Conservation (phyloP, 441 rosid species). For the Raphanus hybrid region DNA sequence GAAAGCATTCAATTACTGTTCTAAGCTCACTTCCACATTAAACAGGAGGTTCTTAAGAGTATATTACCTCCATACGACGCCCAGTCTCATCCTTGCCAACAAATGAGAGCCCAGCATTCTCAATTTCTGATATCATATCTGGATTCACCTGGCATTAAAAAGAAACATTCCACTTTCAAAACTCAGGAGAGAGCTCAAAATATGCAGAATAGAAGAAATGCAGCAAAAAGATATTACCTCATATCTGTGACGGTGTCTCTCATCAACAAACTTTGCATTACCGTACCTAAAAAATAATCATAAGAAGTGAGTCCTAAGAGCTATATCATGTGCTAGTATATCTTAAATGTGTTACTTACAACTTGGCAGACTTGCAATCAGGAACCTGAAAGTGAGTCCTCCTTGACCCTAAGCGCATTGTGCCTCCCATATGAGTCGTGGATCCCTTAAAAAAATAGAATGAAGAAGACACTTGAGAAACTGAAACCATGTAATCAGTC, state of each 20-base stretch:
- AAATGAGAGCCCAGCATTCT: slow-evolving; percentile 82
- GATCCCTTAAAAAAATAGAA: slow-evolving; percentile 58
- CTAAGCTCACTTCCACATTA: slow-evolving; percentile 1
- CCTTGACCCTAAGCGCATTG: slow-evolving; percentile 93
- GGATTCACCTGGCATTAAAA: slow-evolving; percentile 74
- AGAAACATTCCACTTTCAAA: slow-evolving; percentile 2
- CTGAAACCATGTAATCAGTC: background rate
- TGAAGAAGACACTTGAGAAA: slow-evolving; percentile 8
- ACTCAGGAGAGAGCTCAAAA: background rate
- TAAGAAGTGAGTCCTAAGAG: slow-evolving; percentile 3
- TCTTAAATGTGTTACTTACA: slow-evolving; percentile 52
- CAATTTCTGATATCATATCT: slow-evolving; percentile 69
- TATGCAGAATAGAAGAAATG: background rate
- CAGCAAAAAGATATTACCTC: slow-evolving; percentile 55
- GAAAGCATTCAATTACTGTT: background rate
- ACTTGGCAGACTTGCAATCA: slow-evolving; percentile 77
- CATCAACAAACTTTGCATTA: slow-evolving; percentile 66
- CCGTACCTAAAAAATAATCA: slow-evolving; percentile 60
- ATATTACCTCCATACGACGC: slow-evolving; percentile 81
- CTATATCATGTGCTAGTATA: slow-evolving; percentile 7
- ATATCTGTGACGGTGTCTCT: slow-evolving; percentile 94
- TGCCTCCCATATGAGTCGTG: slow-evolving; percentile 94
- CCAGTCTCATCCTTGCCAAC: slow-evolving; percentile 92
- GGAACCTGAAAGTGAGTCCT: slow-evolving; percentile 72
- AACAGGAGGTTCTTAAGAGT: background rate